Conservation (phyloP, 2,329 filamentous ascomycete genomes). For the Microcyclospora tardicrescens region DNA sequence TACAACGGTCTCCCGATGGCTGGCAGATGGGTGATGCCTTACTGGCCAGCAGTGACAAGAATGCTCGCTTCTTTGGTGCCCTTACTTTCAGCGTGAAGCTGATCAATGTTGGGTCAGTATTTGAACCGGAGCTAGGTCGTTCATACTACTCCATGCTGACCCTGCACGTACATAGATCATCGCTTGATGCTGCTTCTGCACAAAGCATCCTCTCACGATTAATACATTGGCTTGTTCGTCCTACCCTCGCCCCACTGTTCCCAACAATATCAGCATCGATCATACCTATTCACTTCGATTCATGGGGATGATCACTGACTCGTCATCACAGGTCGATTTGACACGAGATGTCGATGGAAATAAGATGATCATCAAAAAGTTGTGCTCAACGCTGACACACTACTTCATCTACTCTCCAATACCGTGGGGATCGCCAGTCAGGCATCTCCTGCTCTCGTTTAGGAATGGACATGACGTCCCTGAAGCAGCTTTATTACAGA, state of each 20-base stretch:
- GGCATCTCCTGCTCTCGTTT: conserved; percentile 17
- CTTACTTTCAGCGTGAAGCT: conserved; percentile 89
- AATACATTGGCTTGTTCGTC: conserved; percentile 46
- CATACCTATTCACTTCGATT: too few relatives aligned
- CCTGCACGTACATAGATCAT: conserved; percentile 17
- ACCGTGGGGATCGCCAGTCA: conserved; percentile 52
- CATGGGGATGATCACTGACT: neutral
- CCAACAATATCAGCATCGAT: too few relatives aligned
- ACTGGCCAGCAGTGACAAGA: conserved; percentile 53
- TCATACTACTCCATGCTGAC: conserved; percentile 10
- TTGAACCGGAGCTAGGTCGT: conserved; percentile 18
- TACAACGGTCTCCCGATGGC: conserved; percentile 68
- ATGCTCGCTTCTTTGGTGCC: conserved; percentile 83
- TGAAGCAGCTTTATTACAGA: conserved; percentile 24
- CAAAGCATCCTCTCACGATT: conserved; percentile 47
- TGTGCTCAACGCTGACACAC: conserved; percentile 63
- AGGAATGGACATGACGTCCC: conserved; percentile 12
- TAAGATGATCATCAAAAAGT: conserved; percentile 52
- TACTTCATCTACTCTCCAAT: conserved; percentile 60
- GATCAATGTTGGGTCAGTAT: conserved; percentile 40
- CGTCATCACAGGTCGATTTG: neutral
- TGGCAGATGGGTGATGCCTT: conserved; percentile 77
- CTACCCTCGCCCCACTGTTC: neutral
- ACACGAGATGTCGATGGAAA: neutral
- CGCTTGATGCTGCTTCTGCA: conserved; percentile 45